Evolutionary conservation across 139 green algal genomes (phyloP), one percentile per base, ranked within the genome.

Genomic region (Chlorella ohadii): DNA sequence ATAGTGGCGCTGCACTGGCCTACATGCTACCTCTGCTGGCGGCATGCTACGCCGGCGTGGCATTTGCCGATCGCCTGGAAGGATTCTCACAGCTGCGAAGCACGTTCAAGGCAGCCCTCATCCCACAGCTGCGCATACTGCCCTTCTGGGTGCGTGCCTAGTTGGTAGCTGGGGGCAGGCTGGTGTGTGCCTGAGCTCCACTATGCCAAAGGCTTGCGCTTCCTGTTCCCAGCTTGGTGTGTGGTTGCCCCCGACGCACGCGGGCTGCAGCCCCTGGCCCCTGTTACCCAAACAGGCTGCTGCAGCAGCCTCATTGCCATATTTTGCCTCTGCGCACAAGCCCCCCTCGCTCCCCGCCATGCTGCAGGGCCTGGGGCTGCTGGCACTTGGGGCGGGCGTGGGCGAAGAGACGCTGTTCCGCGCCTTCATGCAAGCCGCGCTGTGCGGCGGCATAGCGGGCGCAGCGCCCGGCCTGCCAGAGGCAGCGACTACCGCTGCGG

Each of bases 341-440:
- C 44, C 7, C 44, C 44, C 9, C 44, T 6, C 44, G 9, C 44
- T 51, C 9, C 44, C 44, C 44, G 44, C 44, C 44, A 9, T 22
- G 16, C 20, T 36, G 33, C 79, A 85, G 73, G 84, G 84, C 51
- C 51, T 88, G 64, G 70, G 31, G 12, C 17, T 84, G 51, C 79
- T 88, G 28, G 76, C 84, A 2, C 25, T 79, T 1, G 84, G 84
- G 2, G 84, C 84, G 28, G 84, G 84, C 17, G 36, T 88, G 19
- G 84, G 84, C 0, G 84, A 88, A 20, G 84, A 88, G 59, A 81
- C 78, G 1, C 78, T 88, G 27, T 88, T 88, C n/a, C 25, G 84
- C 15, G 84, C 17, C 7, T 76, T 79, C 64, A 23, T 88, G 65
- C 84, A 88, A 51, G 66, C 28, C 1, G 65, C 65, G 5, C 19